phyloP scores from a whole-genome alignment of 371 early-diverging fungal species.

The Sporodiniella umbellata region DNA sequence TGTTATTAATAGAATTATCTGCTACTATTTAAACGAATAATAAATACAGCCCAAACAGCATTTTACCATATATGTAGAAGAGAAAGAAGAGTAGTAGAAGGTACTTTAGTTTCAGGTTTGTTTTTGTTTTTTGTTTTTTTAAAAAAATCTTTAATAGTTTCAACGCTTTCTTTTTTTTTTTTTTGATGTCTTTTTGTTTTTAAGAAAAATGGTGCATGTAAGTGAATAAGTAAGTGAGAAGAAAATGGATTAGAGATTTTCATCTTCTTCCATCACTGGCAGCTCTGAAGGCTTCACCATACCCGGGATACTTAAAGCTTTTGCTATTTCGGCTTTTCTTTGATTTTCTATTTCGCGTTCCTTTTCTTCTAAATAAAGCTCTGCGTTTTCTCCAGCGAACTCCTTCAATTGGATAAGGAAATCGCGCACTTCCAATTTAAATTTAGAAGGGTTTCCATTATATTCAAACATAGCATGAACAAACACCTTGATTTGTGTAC shows the following conservation, averaged over 20 bases:
- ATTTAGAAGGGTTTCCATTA: slow-evolving; percentile 72
- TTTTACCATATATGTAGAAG: no score
- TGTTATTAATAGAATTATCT: no score
- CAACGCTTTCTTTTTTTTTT: neutral
- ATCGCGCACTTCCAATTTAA: slow-evolving; percentile 93
- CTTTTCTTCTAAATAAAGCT: slow-evolving; percentile 89
- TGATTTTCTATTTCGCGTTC: slow-evolving; percentile 84
- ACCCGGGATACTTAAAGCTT: slow-evolving; percentile 90
- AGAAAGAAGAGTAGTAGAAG: no score
- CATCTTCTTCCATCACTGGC: slow-evolving; percentile 69
- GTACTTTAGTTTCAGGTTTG: no score
- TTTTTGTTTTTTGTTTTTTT: no score
- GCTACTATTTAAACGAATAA: no score
- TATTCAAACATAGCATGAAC: slow-evolving; percentile 84
- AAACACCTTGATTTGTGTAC: slow-evolving; percentile 84
- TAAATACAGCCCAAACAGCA: no score
- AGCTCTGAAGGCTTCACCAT: slow-evolving; percentile 94
- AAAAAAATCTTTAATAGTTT: no score
- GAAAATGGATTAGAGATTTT: slow-evolving; percentile 27
- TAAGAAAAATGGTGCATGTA: no score
- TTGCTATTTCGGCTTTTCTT: slow-evolving; percentile 76
- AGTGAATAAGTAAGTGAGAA: no score
- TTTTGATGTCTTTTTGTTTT: neutral
- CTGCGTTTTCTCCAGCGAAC: slow-evolving; percentile 89
- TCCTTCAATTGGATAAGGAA: slow-evolving; percentile 96